Base-by-base conservation (phyloP, 805 yeast genomes). In the Candida namnaoensis region DNA sequence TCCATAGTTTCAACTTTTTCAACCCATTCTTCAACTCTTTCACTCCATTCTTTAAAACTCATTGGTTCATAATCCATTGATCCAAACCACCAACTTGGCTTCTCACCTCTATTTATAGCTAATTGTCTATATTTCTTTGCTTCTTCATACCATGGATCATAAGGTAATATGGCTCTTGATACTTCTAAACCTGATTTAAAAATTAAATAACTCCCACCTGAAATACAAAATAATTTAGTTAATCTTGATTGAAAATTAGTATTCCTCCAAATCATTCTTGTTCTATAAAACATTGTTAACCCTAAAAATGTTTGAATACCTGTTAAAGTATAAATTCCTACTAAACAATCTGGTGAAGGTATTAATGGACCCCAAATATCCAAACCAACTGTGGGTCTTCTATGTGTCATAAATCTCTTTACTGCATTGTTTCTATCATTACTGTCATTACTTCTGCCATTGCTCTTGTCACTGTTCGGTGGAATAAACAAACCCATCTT, bases 101-200 rank as follows among this genome's bases (percentile, higher is more conserved):
- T 62, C 42, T 66, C 65, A 6, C 83, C 82, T 32, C 63, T 58
- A 1, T 59, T 56, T 15, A 58, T 34, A 0, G 72, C 72, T 43
- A 68, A 56, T 15, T 60, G 61, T 34, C 87, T 71, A 32, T 77
- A 81, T 14, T 54, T 51, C 37, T 58, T 66, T 3, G 88, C 85
- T 52, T 82, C 88, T 30, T 78, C 86, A 25, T 60, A 68, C 90
- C 90, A 82, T 9, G 90, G 90, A 53, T 82, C 90, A 45, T 65
- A 66, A 35, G 67, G 67, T 12, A 68, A 40, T 38, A 67, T 51
- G 34, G 80, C 49, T 41, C 90, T 64, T 13, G 75, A 64, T 7
- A 69, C 48, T 51, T 82, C 91, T 32, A 81, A 53, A 3, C 78
- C 72, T 3, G 83, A 66, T 41, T 73, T 71, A 46, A 74, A 71